phyloP scores from a whole-genome alignment of 441 rosid species.

The Theobroma grandiflorum region DNA sequence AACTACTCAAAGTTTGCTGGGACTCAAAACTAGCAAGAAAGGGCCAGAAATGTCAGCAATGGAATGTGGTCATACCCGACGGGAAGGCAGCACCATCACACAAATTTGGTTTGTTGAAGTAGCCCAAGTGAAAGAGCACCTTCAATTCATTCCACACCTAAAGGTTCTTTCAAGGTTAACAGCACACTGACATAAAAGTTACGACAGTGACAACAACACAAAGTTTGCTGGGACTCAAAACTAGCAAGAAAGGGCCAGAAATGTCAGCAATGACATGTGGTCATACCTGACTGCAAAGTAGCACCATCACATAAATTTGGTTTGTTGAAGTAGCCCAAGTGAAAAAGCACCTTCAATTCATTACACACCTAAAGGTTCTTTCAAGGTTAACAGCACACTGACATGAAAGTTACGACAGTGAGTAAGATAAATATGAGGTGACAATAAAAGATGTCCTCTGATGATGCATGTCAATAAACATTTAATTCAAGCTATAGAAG shows the following conservation, averaged over 20 bases:
- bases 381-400: not conserved
- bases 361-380: conserved; percentile 12
- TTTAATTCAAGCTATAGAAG: not conserved
- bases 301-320: conserved; percentile 1
- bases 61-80: conserved; percentile 16
- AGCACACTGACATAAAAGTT: not conserved
- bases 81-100: not conserved
- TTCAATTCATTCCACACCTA: conserved; percentile 21
- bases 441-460: not conserved
- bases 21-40: not conserved
- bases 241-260: conserved; percentile 1
- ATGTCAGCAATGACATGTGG: not conserved
- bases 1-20: not conserved
- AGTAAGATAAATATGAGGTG: not conserved
- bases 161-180: not conserved
- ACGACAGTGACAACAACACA: not conserved
- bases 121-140: not conserved
- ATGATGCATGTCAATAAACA: not conserved
- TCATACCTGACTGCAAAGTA: conserved; percentile 13
- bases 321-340: not conserved
- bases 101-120: conserved; percentile 9
- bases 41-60: not conserved
- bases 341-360: conserved; percentile 7
- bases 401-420: conserved; percentile 2
- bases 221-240: not conserved